These are phyloP conservation scores for Sporobolomyces pararoseus DNA, from an alignment of 768 basidiomycete species.

Conservation along the genomic window DNA sequence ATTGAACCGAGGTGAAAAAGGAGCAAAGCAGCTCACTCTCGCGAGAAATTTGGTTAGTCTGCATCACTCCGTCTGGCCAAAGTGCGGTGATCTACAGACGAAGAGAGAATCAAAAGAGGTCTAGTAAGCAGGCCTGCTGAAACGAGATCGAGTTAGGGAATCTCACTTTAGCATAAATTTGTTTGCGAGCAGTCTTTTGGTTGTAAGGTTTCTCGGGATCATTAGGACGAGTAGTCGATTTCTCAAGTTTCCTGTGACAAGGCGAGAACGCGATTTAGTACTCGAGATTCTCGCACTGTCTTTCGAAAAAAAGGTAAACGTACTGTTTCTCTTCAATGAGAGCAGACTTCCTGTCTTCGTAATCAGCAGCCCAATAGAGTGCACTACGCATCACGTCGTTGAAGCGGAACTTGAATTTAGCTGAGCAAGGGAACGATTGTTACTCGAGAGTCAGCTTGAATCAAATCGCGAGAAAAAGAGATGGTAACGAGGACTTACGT, in stretches of 20 bases:
- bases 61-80: slow-evolving; percentile 29
- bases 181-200: slow-evolving; percentile 74
- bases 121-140: background rate
- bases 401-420: slow-evolving; percentile 70
- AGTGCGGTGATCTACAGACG: slow-evolving; percentile 22
- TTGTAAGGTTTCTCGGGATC: slow-evolving; percentile 49
- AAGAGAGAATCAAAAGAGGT: too few species aligned
- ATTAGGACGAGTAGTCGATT: slow-evolving; percentile 52
- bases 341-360: slow-evolving; percentile 78
- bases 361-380: slow-evolving; percentile 72
- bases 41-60: slow-evolving; percentile 39
- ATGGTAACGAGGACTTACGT: slow-evolving; percentile 30
- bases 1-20: background rate
- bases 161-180: slow-evolving; percentile 71
- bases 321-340: slow-evolving; percentile 51
- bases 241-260: slow-evolving; percentile 58
- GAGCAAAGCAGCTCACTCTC: slow-evolving; percentile 23
- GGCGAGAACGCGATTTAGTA: too few species aligned
- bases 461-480: background rate
- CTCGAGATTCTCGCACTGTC: too few species aligned
- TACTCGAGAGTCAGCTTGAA: background rate
- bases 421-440: slow-evolving; percentile 45
- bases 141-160: background rate
- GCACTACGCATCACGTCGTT: slow-evolving; percentile 74
- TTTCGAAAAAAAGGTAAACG: slow-evolving; percentile 15